A percentile compares a stretch with the other conserved stretches of the same genome.
These are phyloP conservation scores for Bothriochloa decipiens DNA, from an alignment of 176 grass and related monocot genomes.

Conservation along the genomic window DNA sequence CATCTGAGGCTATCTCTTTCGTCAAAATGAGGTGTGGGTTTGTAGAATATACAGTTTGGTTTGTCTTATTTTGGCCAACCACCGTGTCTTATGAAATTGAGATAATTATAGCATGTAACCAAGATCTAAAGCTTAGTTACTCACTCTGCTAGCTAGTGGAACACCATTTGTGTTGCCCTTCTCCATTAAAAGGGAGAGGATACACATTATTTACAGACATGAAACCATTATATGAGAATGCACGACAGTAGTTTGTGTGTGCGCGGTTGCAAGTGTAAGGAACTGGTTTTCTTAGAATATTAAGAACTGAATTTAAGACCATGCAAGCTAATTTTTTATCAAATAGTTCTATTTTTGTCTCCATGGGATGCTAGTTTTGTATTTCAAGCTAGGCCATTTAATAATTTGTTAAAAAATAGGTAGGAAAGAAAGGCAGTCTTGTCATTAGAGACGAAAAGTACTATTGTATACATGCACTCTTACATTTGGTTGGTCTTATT, in stretches of 20 bases:
- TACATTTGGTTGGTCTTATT: background rate
- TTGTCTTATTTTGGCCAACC: background rate
- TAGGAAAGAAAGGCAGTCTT: too few species aligned
- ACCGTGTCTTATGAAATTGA: background rate
- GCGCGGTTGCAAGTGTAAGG: background rate
- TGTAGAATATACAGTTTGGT: background rate
- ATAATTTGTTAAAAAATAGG: too few species aligned
- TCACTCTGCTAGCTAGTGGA: too few species aligned
- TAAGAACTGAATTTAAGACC: background rate
- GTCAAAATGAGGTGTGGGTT: background rate
- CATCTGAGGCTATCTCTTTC: background rate
- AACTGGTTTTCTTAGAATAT: background rate
- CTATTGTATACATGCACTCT: conserved; percentile 22
- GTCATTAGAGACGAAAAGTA: background rate
- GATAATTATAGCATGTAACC: too few species aligned
- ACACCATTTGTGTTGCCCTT: background rate
- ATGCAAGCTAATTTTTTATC: background rate
- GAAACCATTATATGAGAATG: background rate
- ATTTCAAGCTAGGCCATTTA: too few species aligned
- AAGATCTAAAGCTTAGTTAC: too few species aligned
- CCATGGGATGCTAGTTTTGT: too few species aligned
- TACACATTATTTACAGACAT: background rate
- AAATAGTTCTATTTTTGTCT: too few species aligned
- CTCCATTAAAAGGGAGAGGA: background rate
- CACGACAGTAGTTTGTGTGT: background rate